Conservation (phyloP, 179 eudicot species). For the Pouteria campechiana region DNA sequence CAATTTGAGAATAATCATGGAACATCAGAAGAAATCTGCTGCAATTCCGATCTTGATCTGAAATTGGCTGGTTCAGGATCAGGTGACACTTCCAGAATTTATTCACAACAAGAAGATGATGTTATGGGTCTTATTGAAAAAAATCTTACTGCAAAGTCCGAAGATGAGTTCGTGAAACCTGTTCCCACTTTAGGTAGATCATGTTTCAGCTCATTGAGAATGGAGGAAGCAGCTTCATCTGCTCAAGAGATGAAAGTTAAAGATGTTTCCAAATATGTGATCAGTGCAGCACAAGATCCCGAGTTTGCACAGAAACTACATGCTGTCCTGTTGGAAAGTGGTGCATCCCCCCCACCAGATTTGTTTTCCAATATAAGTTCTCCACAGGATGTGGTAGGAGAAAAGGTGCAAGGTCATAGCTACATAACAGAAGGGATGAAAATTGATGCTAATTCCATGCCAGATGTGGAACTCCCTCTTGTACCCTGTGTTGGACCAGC, state of each 20-base stretch:
- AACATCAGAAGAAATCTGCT: constrained; percentile 11
- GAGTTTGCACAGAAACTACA: constrained; percentile 69
- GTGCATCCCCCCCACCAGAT: constrained; percentile 50
- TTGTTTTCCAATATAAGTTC: constrained; percentile 31
- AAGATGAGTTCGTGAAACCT: constrained; percentile 34
- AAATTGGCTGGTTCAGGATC: constrained; percentile 19
- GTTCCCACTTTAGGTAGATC: constrained; percentile 21
- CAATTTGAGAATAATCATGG: too few relatives aligned
- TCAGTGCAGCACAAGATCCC: constrained; percentile 67
- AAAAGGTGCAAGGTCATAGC: constrained; percentile 20
- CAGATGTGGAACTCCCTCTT: constrained; percentile 26
- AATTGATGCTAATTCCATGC: constrained; percentile 17
- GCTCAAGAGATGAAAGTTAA: constrained; percentile 57
- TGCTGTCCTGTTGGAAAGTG: constrained; percentile 61
- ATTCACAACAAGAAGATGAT: constrained; percentile 15
- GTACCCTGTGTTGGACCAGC: constrained; percentile 16
- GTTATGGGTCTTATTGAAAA: constrained; percentile 14
- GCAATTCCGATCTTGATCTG: constrained; percentile 18
- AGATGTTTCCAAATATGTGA: constrained; percentile 66
- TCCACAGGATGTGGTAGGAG: constrained; percentile 23
- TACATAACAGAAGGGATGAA: constrained; percentile 19
- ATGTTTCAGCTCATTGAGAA: constrained; percentile 12
- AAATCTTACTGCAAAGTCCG: constrained; percentile 22
- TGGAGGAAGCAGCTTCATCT: constrained; percentile 29
- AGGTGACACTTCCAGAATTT: constrained; percentile 16